Base-by-base conservation (phyloP, 192 early-diverging fungal species). In the Phycomyces nitens region DNA sequence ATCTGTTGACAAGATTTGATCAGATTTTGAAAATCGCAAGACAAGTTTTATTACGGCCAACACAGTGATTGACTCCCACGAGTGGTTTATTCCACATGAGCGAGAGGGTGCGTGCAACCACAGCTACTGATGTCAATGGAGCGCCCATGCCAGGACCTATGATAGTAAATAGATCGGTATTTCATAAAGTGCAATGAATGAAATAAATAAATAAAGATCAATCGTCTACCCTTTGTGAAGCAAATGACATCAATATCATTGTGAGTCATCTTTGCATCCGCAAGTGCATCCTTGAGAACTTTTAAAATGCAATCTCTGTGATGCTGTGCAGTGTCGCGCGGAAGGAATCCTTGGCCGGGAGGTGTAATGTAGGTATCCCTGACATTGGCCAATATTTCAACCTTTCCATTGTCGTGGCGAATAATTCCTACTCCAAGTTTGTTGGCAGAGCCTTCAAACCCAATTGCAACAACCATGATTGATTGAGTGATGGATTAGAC, bases 341-440 rank as follows among this genome's bases (percentile, higher is more conserved):
- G 97, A 26, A 94, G 77, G 66, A 99, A 99, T 12, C 97, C 97
- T 68, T 95, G 83, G 21, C 97, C 97, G 2, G 94, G 89, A 18
- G 97, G 97, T 12, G 97, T 94, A 66, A 96, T 91, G 79, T 95
- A 97, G 0, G 97, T 99, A 54, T 92, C 83, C 22, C 97, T 82
- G 18, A 93, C 72, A 62, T 99, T 99, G 34, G 97, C 85, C 20
- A 98, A 87, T 14, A 92, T 80, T 21, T 84, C 81, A 1, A 89
- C 85, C 18, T 77, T 68, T 5, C 78, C 80, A n/a, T 68, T 69
- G 47, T 72, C 71, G 61, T 97, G 94, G 53, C 83, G 79, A 56
- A 99, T 90, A 68, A 99, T 88, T 3, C 97, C 97, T 7, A 99
- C 84, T 12, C 97, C 96, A 52, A 99, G 80, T 78, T 99, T 99